Percentiles rank a stretch among this genome's conserved stretches.
phyloP scores from a whole-genome alignment of 805 yeast genomes.

The Metschnikowia cubensis region DNA sequence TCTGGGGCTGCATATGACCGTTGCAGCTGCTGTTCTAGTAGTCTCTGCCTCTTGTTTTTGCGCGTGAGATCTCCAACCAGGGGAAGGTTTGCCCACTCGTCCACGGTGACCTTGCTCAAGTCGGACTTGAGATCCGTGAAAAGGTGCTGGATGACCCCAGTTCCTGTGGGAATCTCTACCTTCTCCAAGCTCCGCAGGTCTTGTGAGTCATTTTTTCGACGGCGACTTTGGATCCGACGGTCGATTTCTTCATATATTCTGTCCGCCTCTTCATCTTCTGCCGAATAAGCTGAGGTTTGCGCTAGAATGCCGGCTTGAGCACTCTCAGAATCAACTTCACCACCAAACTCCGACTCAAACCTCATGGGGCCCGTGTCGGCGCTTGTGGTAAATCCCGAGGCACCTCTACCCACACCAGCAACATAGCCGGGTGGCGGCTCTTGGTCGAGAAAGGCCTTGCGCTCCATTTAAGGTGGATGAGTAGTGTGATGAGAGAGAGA shows the following conservation, averaged over 20 bases:
- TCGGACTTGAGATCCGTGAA: slow-evolving; percentile 68
- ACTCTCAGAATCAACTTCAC: slow-evolving; percentile 25
- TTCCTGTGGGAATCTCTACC: slow-evolving; percentile 14
- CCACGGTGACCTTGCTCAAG: slow-evolving; percentile 53
- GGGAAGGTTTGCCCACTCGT: slow-evolving; percentile 80
- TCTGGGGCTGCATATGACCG: slow-evolving; percentile 86
- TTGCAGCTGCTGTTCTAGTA: slow-evolving; percentile 56
- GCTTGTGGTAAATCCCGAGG: slow-evolving; percentile 85
- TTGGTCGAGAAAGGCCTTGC: slow-evolving; percentile 60
- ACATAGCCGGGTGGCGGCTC: slow-evolving; percentile 87
- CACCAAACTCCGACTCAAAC: slow-evolving; percentile 17
- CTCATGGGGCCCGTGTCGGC: slow-evolving; percentile 58
- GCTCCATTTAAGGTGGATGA: slow-evolving; percentile 8
- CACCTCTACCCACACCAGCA: slow-evolving; percentile 94
- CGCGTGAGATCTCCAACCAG: slow-evolving; percentile 86
- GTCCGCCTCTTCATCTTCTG: slow-evolving; percentile 79
- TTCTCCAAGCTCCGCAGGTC: slow-evolving; percentile 1
- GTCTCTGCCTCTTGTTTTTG: slow-evolving; percentile 67
- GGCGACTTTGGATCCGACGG: slow-evolving; percentile 31
- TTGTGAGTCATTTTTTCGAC: slow-evolving; percentile 15
- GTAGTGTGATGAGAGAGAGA: not conserved
- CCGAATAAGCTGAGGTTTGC: slow-evolving; percentile 23
- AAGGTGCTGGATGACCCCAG: slow-evolving; percentile 35
- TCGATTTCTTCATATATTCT: slow-evolving; percentile 66
- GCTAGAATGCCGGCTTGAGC: slow-evolving; percentile 31